These are phyloP conservation scores for Conringia planisiliqua DNA, from an alignment of 345 rosid genomes.

Conservation along the genomic window DNA sequence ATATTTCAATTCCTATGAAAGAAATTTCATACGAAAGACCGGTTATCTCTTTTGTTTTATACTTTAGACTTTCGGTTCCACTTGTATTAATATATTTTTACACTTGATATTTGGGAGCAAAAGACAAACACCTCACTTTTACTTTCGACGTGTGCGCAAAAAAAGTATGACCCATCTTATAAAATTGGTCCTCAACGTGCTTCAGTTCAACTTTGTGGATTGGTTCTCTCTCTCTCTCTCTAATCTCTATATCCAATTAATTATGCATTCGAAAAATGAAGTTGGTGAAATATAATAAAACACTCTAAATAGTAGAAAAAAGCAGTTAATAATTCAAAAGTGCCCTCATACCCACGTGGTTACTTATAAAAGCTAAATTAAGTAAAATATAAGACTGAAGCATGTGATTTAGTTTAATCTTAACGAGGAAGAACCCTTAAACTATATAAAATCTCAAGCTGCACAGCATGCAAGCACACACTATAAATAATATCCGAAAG, in stretches of 20 bases:
- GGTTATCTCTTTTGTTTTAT: not conserved
- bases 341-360: constrained; percentile 18
- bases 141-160: constrained; percentile 23
- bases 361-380: constrained; percentile 3
- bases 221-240: not conserved
- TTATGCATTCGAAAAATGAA: not conserved
- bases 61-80: constrained; percentile 8
- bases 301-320: not conserved
- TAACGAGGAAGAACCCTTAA: constrained; percentile 24
- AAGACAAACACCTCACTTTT: constrained; percentile 16
- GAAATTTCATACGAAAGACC: not conserved
- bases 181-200: not conserved
- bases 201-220: not conserved
- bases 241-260: not conserved
- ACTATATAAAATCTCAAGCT: not conserved
- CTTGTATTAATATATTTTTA: not conserved
- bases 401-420: constrained; percentile 27
- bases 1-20: not conserved
- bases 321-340: constrained; percentile 11
- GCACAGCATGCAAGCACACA: constrained; percentile 1
- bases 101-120: constrained; percentile 9
- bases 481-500: constrained; percentile 3
- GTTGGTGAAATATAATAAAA: not conserved
- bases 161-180: not conserved
- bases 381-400: not conserved